Evolutionary conservation across 306 rosid species (phyloP), one percentile per base, ranked within the genome.

Genomic region (Gleditsia sinensis): DNA sequence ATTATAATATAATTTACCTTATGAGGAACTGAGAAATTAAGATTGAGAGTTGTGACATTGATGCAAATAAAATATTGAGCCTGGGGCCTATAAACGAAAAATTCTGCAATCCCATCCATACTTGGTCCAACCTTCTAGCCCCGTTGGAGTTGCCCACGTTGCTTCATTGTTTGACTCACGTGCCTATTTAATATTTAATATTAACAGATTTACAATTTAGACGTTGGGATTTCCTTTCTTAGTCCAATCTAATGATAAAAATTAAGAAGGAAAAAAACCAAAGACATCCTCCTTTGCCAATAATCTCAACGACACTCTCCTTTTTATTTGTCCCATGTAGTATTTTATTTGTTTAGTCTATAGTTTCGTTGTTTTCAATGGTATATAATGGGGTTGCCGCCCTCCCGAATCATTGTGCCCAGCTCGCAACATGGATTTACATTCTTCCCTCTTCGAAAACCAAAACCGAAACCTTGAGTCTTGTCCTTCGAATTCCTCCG

Each of bases 381-480:
- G 40, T 77, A 8, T 68, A 84, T 74, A 80, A 54, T 2, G 66
- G 13, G 70, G 49, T 28, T 7, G 12, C 55, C n/a, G 61, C 21
- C 55, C 11, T 25, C 19, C 5, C 27, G 65, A 30, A 51, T 46
- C 25, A 33, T 7, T 56, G 28, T 49, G 39, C 56, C 34, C 11
- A 78, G 34, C 83, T 49, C 24, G 28, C 71, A 46, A 21, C 3
- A 80, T 84, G 85, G 86, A 84, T 65, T 84, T 74, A 34, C 70
- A 71, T 63, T 53, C 79, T 30, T 43, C 67, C 14, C 33, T 72
- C 3, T 78, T 81, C 49, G 62, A 67, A 54, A 64, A 69, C 72
- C 73, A 66, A 10, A 43, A 59, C 9, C 16, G n/a, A n/a, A n/a
- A n/a, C 32, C 60, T 56, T 4, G 20, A 63, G 69, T 34, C 34